Base-by-base conservation (phyloP, 352 stramenopile species). In the Globisporangium parvum region DNA sequence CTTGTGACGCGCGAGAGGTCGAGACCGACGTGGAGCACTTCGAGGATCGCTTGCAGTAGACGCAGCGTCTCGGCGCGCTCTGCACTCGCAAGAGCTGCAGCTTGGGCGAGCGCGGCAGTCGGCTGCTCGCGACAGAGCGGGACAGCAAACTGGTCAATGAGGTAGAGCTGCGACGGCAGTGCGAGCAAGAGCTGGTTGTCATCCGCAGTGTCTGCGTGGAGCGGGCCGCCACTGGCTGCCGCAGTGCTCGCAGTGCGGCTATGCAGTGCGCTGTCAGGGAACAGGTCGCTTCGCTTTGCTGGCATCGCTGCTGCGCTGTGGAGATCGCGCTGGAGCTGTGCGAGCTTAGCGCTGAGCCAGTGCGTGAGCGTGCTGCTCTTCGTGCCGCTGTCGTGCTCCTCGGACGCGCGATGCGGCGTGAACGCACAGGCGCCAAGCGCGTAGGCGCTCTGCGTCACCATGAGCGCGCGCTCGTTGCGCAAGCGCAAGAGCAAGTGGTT, bases 251-350 rank as follows among this genome's bases (percentile, higher is more conserved):
- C 6, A 37, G 31, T 37, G 31, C 10, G 31, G 10, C 31, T 10
- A 12, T 37, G 31, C 31, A 37, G 31, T 12, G 31, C 10, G 31
- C 31, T 37, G 31, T 37, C 31, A 14, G 31, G 10, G 31, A 37
- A 12, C 31, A 37, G 6, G 20, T 39, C 24, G 9, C n/a, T 50
- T 44, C 40, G 21, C n/a, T 23, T 24, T n/a, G 12, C n/a, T 26
- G 20, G 0, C 8, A 35, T 9, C 14, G 42, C 17, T 23, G 6
- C 28, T 35, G 50, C 53, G 41, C 66, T 63, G 6, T 71, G 57
- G n/a, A 76, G 46, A 58, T 78, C 70, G n/a, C 64, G 55, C 28
- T 63, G 61, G 11, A 78, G 67, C 33, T 78, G 70, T 17, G 73
- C 55, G 14, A 78, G 54, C 53, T 78, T 78, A 3, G 56, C 47